These are phyloP conservation scores for Trebouxiophyceae sp. DNA, from an alignment of 163 green algal genomes.

Conservation along the genomic window DNA sequence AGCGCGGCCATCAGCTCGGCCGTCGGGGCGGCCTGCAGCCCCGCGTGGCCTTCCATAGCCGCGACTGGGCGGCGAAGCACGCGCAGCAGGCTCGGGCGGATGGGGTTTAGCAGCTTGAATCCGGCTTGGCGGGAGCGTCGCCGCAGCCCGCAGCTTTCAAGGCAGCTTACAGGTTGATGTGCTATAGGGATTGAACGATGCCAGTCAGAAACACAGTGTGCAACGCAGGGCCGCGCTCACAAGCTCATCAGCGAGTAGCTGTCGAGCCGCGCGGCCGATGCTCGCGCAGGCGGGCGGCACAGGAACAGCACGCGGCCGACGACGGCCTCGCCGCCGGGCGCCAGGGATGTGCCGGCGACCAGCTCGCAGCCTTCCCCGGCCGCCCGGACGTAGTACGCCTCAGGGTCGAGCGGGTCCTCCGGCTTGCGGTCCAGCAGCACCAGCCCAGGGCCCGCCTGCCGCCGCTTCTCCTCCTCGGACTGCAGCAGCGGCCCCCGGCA, in stretches of 20 bases:
- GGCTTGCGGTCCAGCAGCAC: slow-evolving; percentile 43
- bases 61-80: no score
- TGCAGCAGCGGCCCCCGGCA: no score
- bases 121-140: no score
- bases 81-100: no score
- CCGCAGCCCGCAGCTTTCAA: no score
- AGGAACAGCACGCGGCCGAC: slow-evolving; percentile 33
- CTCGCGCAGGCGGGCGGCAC: slow-evolving; percentile 20
- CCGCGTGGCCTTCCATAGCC: no score
- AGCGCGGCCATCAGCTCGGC: no score
- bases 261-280: neutral
- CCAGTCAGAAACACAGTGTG: no score
- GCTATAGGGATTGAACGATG: no score
- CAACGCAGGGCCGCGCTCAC: neutral
- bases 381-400: slow-evolving; percentile 16
- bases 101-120: no score
- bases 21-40: no score
- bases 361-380: slow-evolving; percentile 1
- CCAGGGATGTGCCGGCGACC: slow-evolving; percentile 9
- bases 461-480: slow-evolving; percentile 46
- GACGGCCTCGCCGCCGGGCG: neutral
- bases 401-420: neutral
- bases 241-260: neutral
- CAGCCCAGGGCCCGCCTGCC: slow-evolving; percentile 45
- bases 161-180: no score